Evolutionary conservation across 176 grass and related monocot species (phyloP), one percentile per base, ranked within the genome.

Genomic region (Saccharum officinarum): DNA sequence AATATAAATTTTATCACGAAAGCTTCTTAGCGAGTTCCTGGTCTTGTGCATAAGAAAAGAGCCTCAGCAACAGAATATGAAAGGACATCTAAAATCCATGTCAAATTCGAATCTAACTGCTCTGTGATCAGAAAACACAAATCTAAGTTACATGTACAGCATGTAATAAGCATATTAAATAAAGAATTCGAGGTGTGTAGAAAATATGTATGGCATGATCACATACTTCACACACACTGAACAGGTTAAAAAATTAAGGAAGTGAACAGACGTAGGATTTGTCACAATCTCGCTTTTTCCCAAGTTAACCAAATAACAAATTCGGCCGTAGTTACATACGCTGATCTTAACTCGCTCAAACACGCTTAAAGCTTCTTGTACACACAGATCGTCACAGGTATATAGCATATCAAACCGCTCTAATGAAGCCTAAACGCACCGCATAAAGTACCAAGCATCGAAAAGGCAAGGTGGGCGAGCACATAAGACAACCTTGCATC

Each of bases 401-500:
- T 39, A 30, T 30, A 76, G 31, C 22, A 75, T 70, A 69, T 42
- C 6, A 17, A 40, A 75, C 18, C 9, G 12, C 4, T 1, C 30
- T 18, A 17, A 38, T 31, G 16, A 12, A 67, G 12, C 69, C 30
- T 49, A 69, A 75, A 25, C 10, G 33, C 71, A 62, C 20, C 31
- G 31, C n/a, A 20, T 46, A 25, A 7, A n/a, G 20, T 9, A 22
- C 8, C n/a, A 59, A n/a, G 67, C 67, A 80, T 55, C 44, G 2
- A 86, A 82, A 65, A 9, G 25, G 4, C 30, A n/a, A 47, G 30
- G 38, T 25, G 13, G n/a, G 3, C 1, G 7, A 83, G 78, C 10
- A 47, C 47, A 40, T 26, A 37, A 4, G 59, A 38, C 47, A 70
- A 89, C 91, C 91, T 92, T 92, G 91, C 93, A 95, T 95, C 82